Conservation (phyloP, 495 filamentous ascomycete genomes). For the Aspergillus heteromorphus region DNA sequence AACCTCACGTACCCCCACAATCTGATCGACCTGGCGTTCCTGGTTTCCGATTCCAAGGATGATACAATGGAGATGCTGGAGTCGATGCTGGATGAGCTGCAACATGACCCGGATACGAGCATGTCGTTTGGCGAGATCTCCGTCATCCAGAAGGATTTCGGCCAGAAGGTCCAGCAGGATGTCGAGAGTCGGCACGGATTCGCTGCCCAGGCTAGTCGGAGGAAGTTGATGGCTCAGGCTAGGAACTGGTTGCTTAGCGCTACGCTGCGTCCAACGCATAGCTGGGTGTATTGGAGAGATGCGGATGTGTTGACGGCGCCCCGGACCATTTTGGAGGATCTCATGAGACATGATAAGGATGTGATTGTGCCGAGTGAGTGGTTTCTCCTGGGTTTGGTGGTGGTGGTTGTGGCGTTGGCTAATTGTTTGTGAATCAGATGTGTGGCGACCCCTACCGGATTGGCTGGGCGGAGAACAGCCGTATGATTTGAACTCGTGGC, state of each 20-base stretch:
- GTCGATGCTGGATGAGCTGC: constrained; percentile 70
- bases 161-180: constrained; percentile 95
- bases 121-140: constrained; percentile 94
- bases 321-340: constrained; percentile 90
- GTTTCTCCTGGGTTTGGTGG: background rate
- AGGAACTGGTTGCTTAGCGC: constrained; percentile 96
- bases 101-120: constrained; percentile 67
- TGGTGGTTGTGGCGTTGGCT: constrained; percentile 8
- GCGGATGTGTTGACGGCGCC: constrained; percentile 97
- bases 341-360: constrained; percentile 99
- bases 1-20: constrained; percentile 98
- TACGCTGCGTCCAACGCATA: constrained; percentile 88
- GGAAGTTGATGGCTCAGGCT: constrained; percentile 97
- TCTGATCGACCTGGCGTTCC: constrained; percentile 90
- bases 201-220: constrained; percentile 85
- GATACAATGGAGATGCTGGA: constrained; percentile 72
- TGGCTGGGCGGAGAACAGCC: constrained; percentile 99
- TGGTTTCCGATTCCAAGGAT: constrained; percentile 97
- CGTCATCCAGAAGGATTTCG: constrained; percentile 98
- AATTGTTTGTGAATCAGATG: constrained; percentile 55
- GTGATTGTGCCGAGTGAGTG: constrained; percentile 96
- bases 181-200: constrained; percentile 98
- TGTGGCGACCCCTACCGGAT: constrained; percentile 96
- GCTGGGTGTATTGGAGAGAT: constrained; percentile 99
- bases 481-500: constrained; percentile 99